Evolutionary conservation across 2,329 filamentous ascomycete genomes (phyloP), one percentile per base, ranked within the genome.

Genomic region (Aspergillus piperis): DNA sequence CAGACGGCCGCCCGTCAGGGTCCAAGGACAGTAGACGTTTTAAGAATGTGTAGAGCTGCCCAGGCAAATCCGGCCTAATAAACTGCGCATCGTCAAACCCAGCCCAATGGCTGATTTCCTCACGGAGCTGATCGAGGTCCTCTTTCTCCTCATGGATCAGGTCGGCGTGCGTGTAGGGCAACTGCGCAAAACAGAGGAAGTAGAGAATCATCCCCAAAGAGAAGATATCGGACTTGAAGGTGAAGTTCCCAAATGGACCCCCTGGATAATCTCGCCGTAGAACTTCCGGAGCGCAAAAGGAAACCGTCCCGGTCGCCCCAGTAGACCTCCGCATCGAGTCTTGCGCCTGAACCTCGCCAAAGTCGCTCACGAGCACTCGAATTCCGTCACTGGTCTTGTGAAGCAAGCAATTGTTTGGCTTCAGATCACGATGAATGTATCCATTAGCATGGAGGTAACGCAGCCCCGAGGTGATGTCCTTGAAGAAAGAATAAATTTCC

Each of bases 181-280:
- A 83, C 50, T 89, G 85, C 1, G 90, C 91, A 73, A 99, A 99
- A 74, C 95, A 99, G 83, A 99, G 90, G 72, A 99, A 99, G 75
- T 98, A 96, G 3, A 99, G 83, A 58, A 98, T 98, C 94, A 99
- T 97, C 52, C 95, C 95, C 0, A 99, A 81, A 1, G 93, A 97
- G 76, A 99, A 99, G n/a, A 99, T 90, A 71, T 99, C 95, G 0
- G 93, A 97, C 72, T 98, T 99, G 25, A 91, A 93, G 0, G 92
- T 96, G 70, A 99, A 99, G 72, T 98, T 96, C 7, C 90, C 92
- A 68, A 91, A 94, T 0, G 84, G 84, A 0, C 94, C 94, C 27
- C 81, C 82, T 0, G 84, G 77, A 47, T 73, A 76, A 38, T 83
- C 88, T 66, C 85, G 84, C 54, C 85, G 87, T 30, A 99, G 80